phyloP scores from a whole-genome alignment of 2,329 filamentous ascomycete genomes.

The Diaporthe destruens region DNA sequence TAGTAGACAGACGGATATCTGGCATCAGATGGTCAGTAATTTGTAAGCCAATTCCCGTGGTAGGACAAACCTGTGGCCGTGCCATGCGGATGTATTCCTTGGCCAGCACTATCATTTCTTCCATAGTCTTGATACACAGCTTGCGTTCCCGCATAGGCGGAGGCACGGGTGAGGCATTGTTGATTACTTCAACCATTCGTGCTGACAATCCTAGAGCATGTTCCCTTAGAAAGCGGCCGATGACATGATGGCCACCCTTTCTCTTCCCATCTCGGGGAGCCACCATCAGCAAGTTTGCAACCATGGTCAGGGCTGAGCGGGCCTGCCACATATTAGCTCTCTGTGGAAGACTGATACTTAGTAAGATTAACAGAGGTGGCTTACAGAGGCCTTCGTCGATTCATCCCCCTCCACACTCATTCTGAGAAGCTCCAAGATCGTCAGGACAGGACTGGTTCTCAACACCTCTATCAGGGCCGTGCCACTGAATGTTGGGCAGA shows the following conservation, averaged over 20 bases:
- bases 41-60: not conserved
- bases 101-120: constrained; percentile 86
- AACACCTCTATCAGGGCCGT: constrained; percentile 77
- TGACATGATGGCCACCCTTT: constrained; percentile 61
- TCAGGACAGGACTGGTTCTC: constrained; percentile 79
- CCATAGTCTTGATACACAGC: constrained; percentile 83
- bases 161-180: constrained; percentile 69
- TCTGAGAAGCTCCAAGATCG: constrained; percentile 86
- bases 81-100: constrained; percentile 81
- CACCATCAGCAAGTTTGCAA: constrained; percentile 52
- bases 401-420: constrained; percentile 77
- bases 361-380: constrained; percentile 46
- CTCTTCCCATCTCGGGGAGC: constrained; percentile 57
- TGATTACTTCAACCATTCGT: constrained; percentile 82
- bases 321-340: constrained; percentile 56
- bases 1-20: constrained; percentile 93
- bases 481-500: constrained; percentile 78
- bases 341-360: not conserved
- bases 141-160: constrained; percentile 76
- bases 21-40: constrained; percentile 45
- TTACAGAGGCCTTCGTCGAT: constrained; percentile 68
- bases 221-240: constrained; percentile 82
- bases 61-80: constrained; percentile 77
- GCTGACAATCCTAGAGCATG: constrained; percentile 91
- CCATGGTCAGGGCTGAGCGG: constrained; percentile 60